Conservation (phyloP, 2,329 filamentous ascomycete genomes). For the Paramyrothecium sp. region DNA sequence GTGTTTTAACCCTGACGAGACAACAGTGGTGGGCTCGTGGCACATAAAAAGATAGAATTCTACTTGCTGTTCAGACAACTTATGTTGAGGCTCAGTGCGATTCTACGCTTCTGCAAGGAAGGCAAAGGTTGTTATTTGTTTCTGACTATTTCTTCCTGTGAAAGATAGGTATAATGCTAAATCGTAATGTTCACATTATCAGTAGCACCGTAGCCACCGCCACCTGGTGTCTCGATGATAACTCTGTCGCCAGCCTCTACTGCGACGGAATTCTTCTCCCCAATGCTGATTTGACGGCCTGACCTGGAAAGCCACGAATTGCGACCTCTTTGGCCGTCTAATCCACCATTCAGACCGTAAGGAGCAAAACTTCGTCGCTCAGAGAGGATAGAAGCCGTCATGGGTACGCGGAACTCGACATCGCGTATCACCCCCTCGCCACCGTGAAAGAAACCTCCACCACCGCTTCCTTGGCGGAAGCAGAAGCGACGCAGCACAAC, state of each 20-base stretch:
- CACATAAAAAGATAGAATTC: no score
- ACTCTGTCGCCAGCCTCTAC: background rate
- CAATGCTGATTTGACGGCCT: background rate
- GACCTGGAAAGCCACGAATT: background rate
- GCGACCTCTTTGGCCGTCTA: background rate
- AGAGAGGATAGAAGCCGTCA: slow-evolving; percentile 75
- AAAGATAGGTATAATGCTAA: no score
- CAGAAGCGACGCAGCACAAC: slow-evolving; percentile 65
- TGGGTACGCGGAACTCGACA: slow-evolving; percentile 73
- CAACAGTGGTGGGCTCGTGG: no score
- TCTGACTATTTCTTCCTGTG: no score
- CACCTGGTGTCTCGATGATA: background rate
- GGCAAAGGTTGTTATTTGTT: no score
- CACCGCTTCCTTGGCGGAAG: slow-evolving; percentile 54
- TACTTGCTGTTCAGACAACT: no score
- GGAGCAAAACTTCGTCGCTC: slow-evolving; percentile 65
- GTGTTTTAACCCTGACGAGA: no score
- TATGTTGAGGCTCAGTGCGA: no score
- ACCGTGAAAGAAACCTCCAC: slow-evolving; percentile 63
- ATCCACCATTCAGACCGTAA: background rate
- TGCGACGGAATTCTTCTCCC: background rate
- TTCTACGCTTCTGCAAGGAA: no score
- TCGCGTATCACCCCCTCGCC: slow-evolving; percentile 75
- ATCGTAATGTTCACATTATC: background rate
- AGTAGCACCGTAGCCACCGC: background rate